A percentile compares a stretch with the other conserved stretches of the same genome.
Evolutionary conservation across 805 yeast genomes (phyloP).

Genomic region (Wickerhamiella allomyrinae): DNA sequence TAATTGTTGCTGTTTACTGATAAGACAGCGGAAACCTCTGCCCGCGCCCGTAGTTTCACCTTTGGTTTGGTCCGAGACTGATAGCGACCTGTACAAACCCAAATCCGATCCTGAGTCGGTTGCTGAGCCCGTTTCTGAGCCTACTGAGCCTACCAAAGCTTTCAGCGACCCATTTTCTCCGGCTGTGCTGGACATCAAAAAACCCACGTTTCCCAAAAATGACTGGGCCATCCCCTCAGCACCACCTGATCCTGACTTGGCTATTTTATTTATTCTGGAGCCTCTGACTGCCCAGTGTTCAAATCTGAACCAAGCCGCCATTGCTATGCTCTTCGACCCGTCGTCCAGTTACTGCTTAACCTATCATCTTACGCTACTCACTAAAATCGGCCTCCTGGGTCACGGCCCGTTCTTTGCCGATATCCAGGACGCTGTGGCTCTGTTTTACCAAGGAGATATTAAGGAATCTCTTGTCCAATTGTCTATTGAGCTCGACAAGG

Average conservation of each 20-base stretch:
- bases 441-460: neutral
- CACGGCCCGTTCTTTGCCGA: neutral
- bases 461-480: neutral
- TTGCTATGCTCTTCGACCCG: neutral
- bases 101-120: too few species aligned
- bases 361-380: neutral
- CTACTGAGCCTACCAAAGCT: too few species aligned
- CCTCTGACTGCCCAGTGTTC: neutral
- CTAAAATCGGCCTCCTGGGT: neutral
- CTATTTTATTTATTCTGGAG: neutral
- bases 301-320: neutral
- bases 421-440: neutral
- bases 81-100: too few species aligned
- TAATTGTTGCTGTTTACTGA: neutral
- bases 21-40: neutral
- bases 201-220: neutral
- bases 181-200: neutral
- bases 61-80: neutral
- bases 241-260: neutral
- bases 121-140: too few species aligned
- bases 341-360: neutral
- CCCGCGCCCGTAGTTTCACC: neutral
- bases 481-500: neutral
- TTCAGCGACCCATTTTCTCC: neutral
- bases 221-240: neutral